Evolutionary conservation across 306 rosid species (phyloP).

Genomic region (Coriaria nepalensis): DNA sequence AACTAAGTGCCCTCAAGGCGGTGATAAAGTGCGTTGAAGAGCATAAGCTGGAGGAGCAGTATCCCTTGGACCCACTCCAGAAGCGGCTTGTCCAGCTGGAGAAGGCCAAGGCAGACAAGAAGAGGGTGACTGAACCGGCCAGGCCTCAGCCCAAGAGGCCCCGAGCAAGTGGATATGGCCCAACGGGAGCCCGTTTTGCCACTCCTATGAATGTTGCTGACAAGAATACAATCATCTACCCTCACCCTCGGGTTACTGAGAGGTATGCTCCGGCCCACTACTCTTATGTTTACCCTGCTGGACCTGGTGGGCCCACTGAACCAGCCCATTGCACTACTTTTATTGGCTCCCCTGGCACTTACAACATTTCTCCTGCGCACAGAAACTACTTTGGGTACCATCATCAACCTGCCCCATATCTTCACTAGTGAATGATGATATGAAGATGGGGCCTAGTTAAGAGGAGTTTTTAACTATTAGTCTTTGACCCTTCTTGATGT

Average conservation of each 20-base stretch:
- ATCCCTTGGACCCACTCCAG: conserved; percentile 72
- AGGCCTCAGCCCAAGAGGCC: conserved; percentile 98
- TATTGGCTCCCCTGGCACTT: conserved; percentile 43
- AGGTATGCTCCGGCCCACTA: conserved; percentile 80
- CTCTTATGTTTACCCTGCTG: conserved; percentile 42
- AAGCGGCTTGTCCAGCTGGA: conserved; percentile 61
- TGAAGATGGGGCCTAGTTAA: conserved; percentile 29
- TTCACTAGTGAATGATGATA: conserved; percentile 58
- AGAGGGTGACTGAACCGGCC: conserved; percentile 70
- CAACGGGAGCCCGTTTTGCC: conserved; percentile 12
- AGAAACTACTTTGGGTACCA: conserved; percentile 88
- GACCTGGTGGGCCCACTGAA: conserved; percentile 38
- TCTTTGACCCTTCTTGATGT: conserved; percentile 35
- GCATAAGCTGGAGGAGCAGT: conserved; percentile 81
- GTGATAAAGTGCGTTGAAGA: conserved; percentile 83
- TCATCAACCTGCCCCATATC: conserved; percentile 82
- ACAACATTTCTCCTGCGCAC: conserved; percentile 59
- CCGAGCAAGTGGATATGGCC: conserved; percentile 66
- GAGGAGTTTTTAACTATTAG: conserved; percentile 69
- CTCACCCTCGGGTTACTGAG: conserved; percentile 65
- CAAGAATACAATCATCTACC: conserved; percentile 50
- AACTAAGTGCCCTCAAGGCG: conserved; percentile 72
- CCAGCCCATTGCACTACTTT: conserved; percentile 47
- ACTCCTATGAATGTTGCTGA: conserved; percentile 37
- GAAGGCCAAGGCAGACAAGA: conserved; percentile 93